phyloP scores from a whole-genome alignment of 805 yeast genomes.

The Pichia deserticola region DNA sequence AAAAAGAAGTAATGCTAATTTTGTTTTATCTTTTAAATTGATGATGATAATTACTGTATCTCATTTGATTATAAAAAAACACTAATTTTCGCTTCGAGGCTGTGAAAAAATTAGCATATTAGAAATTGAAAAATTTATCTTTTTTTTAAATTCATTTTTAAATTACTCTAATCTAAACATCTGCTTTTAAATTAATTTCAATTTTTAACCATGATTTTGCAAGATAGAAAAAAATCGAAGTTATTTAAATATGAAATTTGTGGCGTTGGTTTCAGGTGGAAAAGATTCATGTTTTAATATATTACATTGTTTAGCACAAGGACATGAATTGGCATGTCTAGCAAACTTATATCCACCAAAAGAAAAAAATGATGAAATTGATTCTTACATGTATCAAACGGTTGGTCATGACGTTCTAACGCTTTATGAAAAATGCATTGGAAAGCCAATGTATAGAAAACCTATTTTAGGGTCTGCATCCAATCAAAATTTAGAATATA shows the following conservation, averaged over 20 bases:
- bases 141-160: too few species aligned
- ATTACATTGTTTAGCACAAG: slow-evolving; percentile 74
- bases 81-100: too few species aligned
- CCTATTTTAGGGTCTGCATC: slow-evolving; percentile 56
- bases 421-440: slow-evolving; percentile 60
- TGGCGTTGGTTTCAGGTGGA: slow-evolving; percentile 91
- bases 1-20: too few species aligned
- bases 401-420: slow-evolving; percentile 82
- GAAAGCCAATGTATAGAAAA: slow-evolving; percentile 70
- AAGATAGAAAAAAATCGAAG: too few species aligned
- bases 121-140: too few species aligned
- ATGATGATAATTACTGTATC: too few species aligned
- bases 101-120: too few species aligned
- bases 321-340: slow-evolving; percentile 78
- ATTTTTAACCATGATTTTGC: too few species aligned
- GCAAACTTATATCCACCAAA: slow-evolving; percentile 71
- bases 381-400: slow-evolving; percentile 96
- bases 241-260: slow-evolving; percentile 56
- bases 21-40: too few species aligned
- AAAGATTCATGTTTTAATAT: slow-evolving; percentile 92
- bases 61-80: too few species aligned
- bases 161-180: too few species aligned
- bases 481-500: slow-evolving; percentile 63
- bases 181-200: too few species aligned
- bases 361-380: slow-evolving; percentile 56